phyloP scores from a whole-genome alignment of 129 eudicot species.

The Pittosporum tobira region DNA sequence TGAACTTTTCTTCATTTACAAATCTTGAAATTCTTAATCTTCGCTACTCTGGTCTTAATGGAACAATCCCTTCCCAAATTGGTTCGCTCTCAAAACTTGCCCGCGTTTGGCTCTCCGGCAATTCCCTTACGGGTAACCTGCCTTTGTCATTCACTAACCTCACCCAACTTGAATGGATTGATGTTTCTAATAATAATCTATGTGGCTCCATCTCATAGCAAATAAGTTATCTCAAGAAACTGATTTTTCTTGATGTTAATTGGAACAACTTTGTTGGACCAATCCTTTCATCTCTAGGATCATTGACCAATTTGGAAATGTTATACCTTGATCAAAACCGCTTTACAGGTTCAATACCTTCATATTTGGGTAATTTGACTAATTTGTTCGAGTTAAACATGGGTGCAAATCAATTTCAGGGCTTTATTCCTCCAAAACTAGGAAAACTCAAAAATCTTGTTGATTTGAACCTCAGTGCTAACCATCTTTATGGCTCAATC shows the following conservation, averaged over 20 bases:
- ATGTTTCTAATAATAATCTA: neutral
- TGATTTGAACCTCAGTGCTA: neutral
- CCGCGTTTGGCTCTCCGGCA: neutral
- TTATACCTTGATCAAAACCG: neutral
- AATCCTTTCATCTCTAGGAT: neutral
- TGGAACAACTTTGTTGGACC: neutral
- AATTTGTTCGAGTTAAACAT: neutral
- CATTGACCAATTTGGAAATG: neutral
- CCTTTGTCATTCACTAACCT: conserved; percentile 3
- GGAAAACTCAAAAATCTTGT: neutral
- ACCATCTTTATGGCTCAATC: neutral
- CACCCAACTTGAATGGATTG: neutral
- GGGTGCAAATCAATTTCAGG: neutral
- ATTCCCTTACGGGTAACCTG: neutral
- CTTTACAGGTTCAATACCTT: neutral
- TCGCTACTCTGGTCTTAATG: neutral
- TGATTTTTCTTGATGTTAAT: neutral
- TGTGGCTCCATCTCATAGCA: neutral
- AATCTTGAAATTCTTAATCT: conserved; percentile 8
- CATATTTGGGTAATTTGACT: neutral
- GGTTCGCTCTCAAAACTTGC: neutral
- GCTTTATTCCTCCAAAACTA: neutral
- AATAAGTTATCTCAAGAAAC: neutral
- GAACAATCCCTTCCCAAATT: neutral
- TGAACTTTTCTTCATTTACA: conserved; percentile 3